Evolutionary conservation across 1,284 basidiomycete genomes (phyloP).

Genomic region (Acaromyces ingoldii): DNA sequence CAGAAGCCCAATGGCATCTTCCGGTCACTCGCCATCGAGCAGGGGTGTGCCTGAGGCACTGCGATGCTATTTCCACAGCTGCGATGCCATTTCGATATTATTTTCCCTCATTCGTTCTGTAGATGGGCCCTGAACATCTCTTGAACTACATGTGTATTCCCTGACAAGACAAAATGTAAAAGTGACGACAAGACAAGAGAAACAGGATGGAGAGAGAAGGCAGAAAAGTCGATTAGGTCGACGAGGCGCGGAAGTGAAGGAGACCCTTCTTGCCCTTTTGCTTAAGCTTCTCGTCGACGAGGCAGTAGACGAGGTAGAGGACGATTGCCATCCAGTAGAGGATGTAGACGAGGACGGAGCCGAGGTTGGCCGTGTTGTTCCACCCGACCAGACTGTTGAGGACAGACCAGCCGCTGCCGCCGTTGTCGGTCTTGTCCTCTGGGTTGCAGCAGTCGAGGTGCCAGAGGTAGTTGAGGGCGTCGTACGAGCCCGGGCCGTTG

Average conservation of each 20-base stretch:
- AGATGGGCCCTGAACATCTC: too few relatives aligned
- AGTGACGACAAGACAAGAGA: too few relatives aligned
- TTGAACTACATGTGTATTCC: too few relatives aligned
- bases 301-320: slow-evolving; percentile 26
- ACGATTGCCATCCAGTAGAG: slow-evolving; percentile 40
- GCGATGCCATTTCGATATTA: too few relatives aligned
- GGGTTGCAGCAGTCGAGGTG: slow-evolving; percentile 74
- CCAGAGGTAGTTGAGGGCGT: slow-evolving; percentile 38
- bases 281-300: not conserved
- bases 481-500: slow-evolving; percentile 38
- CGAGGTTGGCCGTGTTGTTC: slow-evolving; percentile 45
- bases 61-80: not conserved
- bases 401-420: slow-evolving; percentile 40
- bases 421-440: slow-evolving; percentile 54
- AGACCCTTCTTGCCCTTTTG: too few relatives aligned
- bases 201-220: too few relatives aligned
- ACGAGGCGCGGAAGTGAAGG: too few relatives aligned
- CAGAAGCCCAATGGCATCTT: slow-evolving; percentile 20
- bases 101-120: too few relatives aligned
- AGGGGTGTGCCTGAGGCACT: slow-evolving; percentile 23
- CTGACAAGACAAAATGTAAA: too few relatives aligned
- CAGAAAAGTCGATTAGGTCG: too few relatives aligned
- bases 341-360: slow-evolving; percentile 33
- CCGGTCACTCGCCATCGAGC: slow-evolving; percentile 31
- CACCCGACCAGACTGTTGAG: slow-evolving; percentile 45